Conservation (phyloP, 2,329 filamentous ascomycete species). For the Ascochyta viciae-villosae region DNA sequence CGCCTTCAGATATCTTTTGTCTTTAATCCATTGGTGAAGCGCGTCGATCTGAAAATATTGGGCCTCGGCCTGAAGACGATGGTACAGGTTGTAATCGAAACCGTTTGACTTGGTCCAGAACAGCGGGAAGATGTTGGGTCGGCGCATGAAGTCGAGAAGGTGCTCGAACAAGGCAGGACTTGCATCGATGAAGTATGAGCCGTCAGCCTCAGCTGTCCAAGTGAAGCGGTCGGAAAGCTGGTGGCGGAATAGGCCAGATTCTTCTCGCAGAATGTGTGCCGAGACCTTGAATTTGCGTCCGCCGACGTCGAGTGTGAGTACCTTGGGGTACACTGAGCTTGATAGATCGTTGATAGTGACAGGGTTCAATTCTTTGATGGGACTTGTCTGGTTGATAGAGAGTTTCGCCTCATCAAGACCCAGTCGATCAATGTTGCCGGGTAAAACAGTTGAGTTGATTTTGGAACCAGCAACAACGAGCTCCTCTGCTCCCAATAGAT, state of each 20-base stretch:
- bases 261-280: constrained; percentile 6
- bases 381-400: too few relatives aligned
- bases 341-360: too few relatives aligned
- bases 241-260: constrained; percentile 18
- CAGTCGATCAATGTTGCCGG: too few relatives aligned
- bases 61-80: constrained; percentile 42
- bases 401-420: neutral
- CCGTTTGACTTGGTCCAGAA: constrained; percentile 42
- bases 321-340: neutral
- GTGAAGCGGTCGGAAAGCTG: constrained; percentile 10
- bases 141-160: constrained; percentile 30
- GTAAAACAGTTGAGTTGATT: too few relatives aligned
- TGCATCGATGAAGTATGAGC: constrained; percentile 50
- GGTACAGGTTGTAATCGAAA: constrained; percentile 48
- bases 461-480: too few relatives aligned
- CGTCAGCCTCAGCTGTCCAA: constrained; percentile 27
- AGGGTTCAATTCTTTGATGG: too few relatives aligned
- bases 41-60: constrained; percentile 42
- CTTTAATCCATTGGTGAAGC: constrained; percentile 43
- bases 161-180: constrained; percentile 46
- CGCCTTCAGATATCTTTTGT: constrained; percentile 29
- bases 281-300: constrained; percentile 22
- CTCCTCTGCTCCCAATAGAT: too few relatives aligned
- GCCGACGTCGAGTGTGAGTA: constrained; percentile 26
- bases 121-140: constrained; percentile 31